Conservation (phyloP, 768 basidiomycete genomes). For the Glaciozyma martinii region DNA sequence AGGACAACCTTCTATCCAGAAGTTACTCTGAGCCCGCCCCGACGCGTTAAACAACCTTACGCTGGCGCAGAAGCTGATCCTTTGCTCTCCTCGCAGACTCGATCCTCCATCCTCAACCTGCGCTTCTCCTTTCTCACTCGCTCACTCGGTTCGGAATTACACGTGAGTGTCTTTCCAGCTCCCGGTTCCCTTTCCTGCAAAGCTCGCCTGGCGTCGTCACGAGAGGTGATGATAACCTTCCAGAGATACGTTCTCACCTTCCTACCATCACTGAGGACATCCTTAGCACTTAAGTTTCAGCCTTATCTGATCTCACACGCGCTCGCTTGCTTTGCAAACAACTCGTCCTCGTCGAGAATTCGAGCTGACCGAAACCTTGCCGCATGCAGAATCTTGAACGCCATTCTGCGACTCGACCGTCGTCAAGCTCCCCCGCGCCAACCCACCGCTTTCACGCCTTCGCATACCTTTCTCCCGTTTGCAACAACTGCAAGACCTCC, state of each 20-base stretch:
- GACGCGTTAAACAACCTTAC: background rate
- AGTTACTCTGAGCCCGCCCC: background rate
- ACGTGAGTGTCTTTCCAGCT: background rate
- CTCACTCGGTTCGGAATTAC: too few species aligned
- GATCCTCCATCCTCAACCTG: too few species aligned
- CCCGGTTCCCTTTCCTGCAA: background rate
- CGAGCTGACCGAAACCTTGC: background rate
- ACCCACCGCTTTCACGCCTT: too few species aligned
- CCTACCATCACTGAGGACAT: background rate
- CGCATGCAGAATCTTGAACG: too few species aligned
- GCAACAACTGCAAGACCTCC: too few species aligned
- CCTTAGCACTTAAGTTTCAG: constrained; percentile 3
- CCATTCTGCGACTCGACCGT: too few species aligned
- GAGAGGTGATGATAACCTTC: background rate
- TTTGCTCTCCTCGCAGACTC: too few species aligned
- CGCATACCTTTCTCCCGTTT: too few species aligned
- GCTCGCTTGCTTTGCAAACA: background rate
- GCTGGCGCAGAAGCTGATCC: too few species aligned
- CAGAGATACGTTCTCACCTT: constrained; percentile 1
- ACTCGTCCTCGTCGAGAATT: background rate
- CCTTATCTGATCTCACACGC: constrained; percentile 1
- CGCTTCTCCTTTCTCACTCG: too few species aligned
- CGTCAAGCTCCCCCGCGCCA: too few species aligned
- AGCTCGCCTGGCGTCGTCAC: background rate
- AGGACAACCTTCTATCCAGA: background rate